Base-by-base conservation (phyloP, 768 basidiomycete species). In the Hygrocybe punicea region DNA sequence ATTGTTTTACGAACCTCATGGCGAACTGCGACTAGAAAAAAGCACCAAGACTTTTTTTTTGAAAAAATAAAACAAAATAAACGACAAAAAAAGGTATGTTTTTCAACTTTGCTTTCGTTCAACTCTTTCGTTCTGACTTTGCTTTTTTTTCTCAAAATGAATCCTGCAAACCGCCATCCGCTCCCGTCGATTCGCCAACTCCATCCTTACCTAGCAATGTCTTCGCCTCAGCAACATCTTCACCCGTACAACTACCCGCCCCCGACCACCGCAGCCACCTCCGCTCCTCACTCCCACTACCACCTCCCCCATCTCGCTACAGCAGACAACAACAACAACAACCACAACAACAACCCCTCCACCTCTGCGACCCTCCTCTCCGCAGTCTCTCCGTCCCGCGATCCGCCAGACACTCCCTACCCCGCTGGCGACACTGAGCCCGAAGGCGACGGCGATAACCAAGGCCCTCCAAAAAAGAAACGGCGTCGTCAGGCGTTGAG, bases 401-500 rank as follows among this genome's bases (percentile, higher is more conserved):
- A 64, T 47, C 35, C 67, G 9, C 51, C 17, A 6, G 39, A 19
- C 40, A 46, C 6, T 34, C 56, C 63, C 40, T 69, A 74, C 44
- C 73, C 75, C 53, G 71, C 63, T 10, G 71, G 71, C 24, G 85
- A 85, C 17, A 84, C 84, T 33, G 86, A 87, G 49, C 71, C 65
- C 11, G 86, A 88, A 42, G 81, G 78, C 21, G 74, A 78, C 42
- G 70, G 76, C 9, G 79, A 79, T 45, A 67, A 70, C 11, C 80
- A 78, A 50, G 79, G 78, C 40, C 88, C 84, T 14, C 84, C 84
- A 14, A 91, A 91, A 78, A 91, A 91, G 81, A 92, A 90, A 71
- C 77, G 90, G 52, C 78, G 90, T 52, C 76, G 90, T 45, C 89
- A 92, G 68, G 89, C 90, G 37, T 73, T 92, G 62, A 92, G 89